Base-by-base conservation (phyloP, 2,329 filamentous ascomycete species). In the Venturia effusa region DNA sequence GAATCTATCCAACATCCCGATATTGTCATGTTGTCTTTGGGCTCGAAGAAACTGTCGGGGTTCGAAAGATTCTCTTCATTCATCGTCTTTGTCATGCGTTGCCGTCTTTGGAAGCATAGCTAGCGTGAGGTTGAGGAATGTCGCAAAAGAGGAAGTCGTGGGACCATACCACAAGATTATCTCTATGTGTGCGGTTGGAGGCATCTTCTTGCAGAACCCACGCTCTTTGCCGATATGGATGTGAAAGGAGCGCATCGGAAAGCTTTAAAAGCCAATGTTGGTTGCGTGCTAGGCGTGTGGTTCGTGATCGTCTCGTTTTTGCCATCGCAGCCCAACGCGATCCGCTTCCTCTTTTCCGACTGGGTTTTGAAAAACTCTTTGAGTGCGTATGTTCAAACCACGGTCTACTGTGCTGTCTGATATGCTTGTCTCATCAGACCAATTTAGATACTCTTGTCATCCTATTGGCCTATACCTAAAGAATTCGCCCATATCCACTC, bases 381-480 rank as follows among this genome's bases (percentile, higher is more conserved):
- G 10, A 54, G 1, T 1, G 24, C 10, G 17, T 54, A 17, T 17
- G 54, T 60, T 10, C 61, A 63, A 24, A 57, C 41, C 11, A 63
- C 39, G 11, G 59, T 19, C 17, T 48, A 11, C 24, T 37, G 24
- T 19, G 45, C 61, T 43, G 17, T 34, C 22, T 34, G 15, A 19
- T 63, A 57, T 1, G 59, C 59, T 8, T 57, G 43, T 13, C 34
- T 15, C 61, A 63, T 63, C 30, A 43, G 15, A 13, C 41, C 43
- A n/a, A 59, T 30, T 57, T 63, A 45, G 1, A 11, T 2, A 22
- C 43, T 37, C 48, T 57, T 63, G 30, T 63, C 32, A 34, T 63
- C 61, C 24, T 59, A 17, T n/a, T 63, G 61, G 24, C 59, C 39
- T 27, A 63, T 63, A n/a, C 27, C n/a, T 30, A 63, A 10, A 30